Evolutionary conservation across 352 stramenopile genomes (phyloP), one percentile per base, ranked within the genome.

Genomic region (Phytophthora nicotianae): DNA sequence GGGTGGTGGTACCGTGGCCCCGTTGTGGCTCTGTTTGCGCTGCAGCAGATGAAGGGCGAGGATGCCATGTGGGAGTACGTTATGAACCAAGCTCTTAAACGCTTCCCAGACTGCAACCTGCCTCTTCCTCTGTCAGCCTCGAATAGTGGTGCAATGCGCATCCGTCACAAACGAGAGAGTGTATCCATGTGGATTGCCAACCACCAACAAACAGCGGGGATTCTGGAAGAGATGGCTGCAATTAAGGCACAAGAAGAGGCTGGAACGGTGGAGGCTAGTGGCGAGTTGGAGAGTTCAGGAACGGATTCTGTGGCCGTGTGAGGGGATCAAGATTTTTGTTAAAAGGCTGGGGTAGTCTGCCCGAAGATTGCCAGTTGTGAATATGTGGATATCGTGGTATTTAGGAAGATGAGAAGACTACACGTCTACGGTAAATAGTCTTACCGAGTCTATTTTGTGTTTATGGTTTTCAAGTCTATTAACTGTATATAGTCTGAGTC

Each of bases 1-100:
- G 75, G 80, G 5, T 89, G 77, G 77, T 89, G 77, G 77, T 87
- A 87, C 37, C 73, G 75, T 9, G 20, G 51, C 2, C 46, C 58
- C 16, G 67, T 81, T 32, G 53, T 87, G 13, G 65, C 83, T 42
- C 47, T 83, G 3, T 63, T 70, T 2, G 55, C 69, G 4, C 50
- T 71, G 6, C 52, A 71, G 21, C 29, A 68, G n/a, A 27, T 68
- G 20, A 62, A 76, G 7, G 75, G 68, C 13, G 62, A 70, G 21
- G 47, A 60, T 4, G 45, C 72, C 4, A 75, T 76, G 40, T 65
- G 70, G 59, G 10, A 59, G 0, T 89, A 80, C 27, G 65, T 89
- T 6, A 41, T 68, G 21, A 58, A 50, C 1, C 62, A 89, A 42
- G 23, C 60, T 5, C 35, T 68, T 8, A 40, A 59, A 37, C 73